Percentiles rank a stretch among this genome's conserved stretches.
Conservation (phyloP, 148 eudicot species). For the Amaranthus cruentus region DNA sequence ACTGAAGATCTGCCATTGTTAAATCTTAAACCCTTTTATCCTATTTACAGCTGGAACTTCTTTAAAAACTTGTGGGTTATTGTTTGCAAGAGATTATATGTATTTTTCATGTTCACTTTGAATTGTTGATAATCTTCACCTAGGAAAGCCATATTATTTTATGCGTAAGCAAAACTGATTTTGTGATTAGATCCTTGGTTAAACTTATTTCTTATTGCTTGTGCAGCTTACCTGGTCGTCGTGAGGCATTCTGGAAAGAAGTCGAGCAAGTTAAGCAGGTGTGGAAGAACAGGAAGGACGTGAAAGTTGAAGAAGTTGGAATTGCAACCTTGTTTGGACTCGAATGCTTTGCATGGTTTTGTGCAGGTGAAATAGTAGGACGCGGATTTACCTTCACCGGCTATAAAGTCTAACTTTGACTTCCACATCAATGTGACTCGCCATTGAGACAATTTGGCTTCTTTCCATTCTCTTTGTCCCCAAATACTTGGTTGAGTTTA, state of each 20-base stretch:
- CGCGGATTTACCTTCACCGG: slow-evolving; percentile 63
- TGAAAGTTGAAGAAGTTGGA: slow-evolving; percentile 49
- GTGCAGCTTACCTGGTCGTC: slow-evolving; percentile 56
- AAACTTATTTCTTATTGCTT: not conserved
- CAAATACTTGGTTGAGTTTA: slow-evolving; percentile 24
- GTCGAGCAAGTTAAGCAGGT: slow-evolving; percentile 49
- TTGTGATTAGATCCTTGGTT: not conserved
- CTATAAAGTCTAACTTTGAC: slow-evolving; percentile 39
- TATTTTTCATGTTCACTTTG: not conserved
- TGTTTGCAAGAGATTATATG: not conserved
- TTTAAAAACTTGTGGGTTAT: not conserved
- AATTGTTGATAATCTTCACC: not conserved
- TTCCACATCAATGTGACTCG: slow-evolving; percentile 14
- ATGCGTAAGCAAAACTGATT: not conserved
- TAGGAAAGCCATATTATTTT: not conserved
- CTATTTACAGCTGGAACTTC: not conserved
- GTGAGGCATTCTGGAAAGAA: slow-evolving; percentile 57
- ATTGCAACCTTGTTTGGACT: slow-evolving; percentile 62
- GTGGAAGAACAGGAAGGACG: slow-evolving; percentile 49
- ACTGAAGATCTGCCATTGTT: no score
- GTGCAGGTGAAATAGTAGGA: slow-evolving; percentile 65
- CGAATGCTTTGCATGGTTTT: slow-evolving; percentile 67
- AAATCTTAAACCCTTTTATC: not conserved
- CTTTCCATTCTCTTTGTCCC: slow-evolving; percentile 18
- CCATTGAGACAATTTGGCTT: slow-evolving; percentile 15